Base-by-base conservation (phyloP, 2,329 filamentous ascomycete genomes). In the Colletotrichum abscissum region DNA sequence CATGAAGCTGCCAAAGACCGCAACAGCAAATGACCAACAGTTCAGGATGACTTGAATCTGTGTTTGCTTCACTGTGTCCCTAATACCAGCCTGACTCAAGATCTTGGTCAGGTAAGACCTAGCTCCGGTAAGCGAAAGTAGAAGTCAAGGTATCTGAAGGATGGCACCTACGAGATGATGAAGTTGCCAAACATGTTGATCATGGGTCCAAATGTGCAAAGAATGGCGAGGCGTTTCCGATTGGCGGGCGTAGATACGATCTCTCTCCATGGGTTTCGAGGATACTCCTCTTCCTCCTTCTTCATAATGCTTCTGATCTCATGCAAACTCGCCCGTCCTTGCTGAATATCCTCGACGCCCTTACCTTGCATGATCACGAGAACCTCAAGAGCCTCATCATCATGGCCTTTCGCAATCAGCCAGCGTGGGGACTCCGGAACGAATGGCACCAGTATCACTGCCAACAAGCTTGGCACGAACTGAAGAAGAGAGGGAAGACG, bases 321-420 rank as follows among this genome's bases (percentile, higher is more conserved):
- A 3, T 76, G 56, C n/a, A 75, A 42, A 2, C 62, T 65, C 24
- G 72, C 72, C 9, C 54, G 64, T 0, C 71, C 75, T 22, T 69
- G 58, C 14, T 67, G 73, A 1, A 73, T 4, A 38, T 76, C 76
- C 1, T 77, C 72, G 54, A 86, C 79, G 1, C 85, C 83, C 71
- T 86, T 77, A 7, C 84, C 82, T 64, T 87, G 83, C 59, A 84
- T 82, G 70, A 82, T 80, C 0, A 84, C 82, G 0, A 88, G 79
- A 0, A 84, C 81, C 22, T 76, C 60, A 11, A 81, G 72, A 8
- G 79, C 80, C 42, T 82, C 80, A 4, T 78, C 76, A 35, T 77
- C 62, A n/a, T 78, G 78, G 38, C 75, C 76, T 22, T 81, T 78
- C 38, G 78, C 77, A 74, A 78, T 80, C 11, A 84, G 78, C 81